Evolutionary conservation across 257 asterid species (phyloP), one percentile per base, ranked within the genome.

Genomic region (Leptodermis oblonga): DNA sequence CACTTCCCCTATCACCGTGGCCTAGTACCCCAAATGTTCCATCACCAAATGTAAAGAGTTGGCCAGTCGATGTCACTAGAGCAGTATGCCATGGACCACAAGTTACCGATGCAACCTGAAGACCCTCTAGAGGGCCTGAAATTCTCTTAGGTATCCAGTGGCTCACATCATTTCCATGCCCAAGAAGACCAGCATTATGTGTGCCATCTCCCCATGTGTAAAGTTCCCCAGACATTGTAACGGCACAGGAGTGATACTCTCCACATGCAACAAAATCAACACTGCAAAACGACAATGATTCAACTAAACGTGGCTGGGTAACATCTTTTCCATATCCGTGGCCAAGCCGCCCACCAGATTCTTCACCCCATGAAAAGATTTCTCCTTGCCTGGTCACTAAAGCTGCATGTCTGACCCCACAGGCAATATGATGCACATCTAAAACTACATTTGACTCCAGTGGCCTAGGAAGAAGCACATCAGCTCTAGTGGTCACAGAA

Each of bases 11-110:
- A 79, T 85, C 84, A 34, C 98, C 96, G 52, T 92, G 98, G 71
- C 98, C 98, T 62, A 92, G 82, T 65, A 87, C 96, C 48, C 98
- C 98, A 68, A 92, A 92, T 9, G 96, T 92, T 66, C 96, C 98
- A 66, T 89, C 94, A 33, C 98, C 98, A 59, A 87, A 92, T 3
- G 98, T 92, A 69, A 92, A 89, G 69, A 92, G 86, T 79, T 89
- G 96, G 7, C 94, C 94, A 2, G 82, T 86, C 15, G 92, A 79
- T 11, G 98, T 87, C 65, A 92, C 74, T 78, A 92, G 73, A 52
- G 98, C 96, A 4, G 98, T 86, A 74, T 92, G 98, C 98, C 98
- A 92, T 34, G 98, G 95, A 26, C 98, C 98, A 52, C 98, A 92
- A 56, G 94, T 77, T 77, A 92, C 89, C 39, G 74, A 74, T 25